Evolutionary conservation across 306 rosid genomes (phyloP).

Genomic region (Cucumis melo): DNA sequence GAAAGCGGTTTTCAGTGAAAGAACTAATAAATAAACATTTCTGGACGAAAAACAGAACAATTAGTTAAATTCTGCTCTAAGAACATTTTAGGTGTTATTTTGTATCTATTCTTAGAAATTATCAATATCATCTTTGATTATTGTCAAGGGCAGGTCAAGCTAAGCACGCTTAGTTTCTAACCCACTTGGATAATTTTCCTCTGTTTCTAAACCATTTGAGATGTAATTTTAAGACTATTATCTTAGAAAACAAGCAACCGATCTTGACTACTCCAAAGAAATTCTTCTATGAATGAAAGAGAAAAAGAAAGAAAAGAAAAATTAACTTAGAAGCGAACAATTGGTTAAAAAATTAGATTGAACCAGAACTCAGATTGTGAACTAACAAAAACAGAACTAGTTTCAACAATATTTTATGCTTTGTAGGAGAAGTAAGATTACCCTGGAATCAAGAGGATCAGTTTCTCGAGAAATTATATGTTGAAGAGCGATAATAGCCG

Average conservation of each 20-base stretch:
- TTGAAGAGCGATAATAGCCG: constrained; percentile 32
- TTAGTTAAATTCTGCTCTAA: background rate
- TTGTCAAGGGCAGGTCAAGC: background rate
- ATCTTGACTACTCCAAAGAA: background rate
- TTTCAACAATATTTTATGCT: background rate
- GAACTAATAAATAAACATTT: background rate
- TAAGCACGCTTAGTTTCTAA: background rate
- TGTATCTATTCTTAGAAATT: background rate
- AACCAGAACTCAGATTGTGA: background rate
- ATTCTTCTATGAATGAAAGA: background rate
- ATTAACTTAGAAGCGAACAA: background rate
- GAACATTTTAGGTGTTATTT: background rate
- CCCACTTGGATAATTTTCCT: background rate
- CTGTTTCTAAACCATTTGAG: background rate
- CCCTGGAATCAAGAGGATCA: constrained; percentile 36
- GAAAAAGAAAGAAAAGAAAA: background rate
- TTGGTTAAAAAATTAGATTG: background rate
- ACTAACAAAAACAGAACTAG: background rate
- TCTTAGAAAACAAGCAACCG: background rate
- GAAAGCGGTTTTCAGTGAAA: background rate
- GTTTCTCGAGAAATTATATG: constrained; percentile 48
- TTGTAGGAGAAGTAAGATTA: background rate
- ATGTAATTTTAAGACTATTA: background rate
- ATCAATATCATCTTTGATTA: background rate
- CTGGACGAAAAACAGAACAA: background rate